These are phyloP conservation scores for Aspergillus heteromorphus DNA, from an alignment of 495 filamentous ascomycete genomes.

Conservation along the genomic window DNA sequence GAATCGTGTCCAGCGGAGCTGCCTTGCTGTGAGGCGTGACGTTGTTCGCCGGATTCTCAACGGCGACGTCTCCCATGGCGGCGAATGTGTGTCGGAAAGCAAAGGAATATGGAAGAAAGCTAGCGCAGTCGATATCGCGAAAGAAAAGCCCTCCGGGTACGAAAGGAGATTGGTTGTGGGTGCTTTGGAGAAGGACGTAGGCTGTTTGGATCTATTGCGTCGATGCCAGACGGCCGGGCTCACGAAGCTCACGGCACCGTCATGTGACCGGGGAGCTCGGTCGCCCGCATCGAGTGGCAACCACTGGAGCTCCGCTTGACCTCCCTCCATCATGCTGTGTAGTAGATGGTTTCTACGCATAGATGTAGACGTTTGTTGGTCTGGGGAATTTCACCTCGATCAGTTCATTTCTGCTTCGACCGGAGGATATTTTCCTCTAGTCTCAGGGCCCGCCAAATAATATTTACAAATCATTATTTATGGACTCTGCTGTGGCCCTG, in stretches of 20 bases:
- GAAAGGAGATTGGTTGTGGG: background rate
- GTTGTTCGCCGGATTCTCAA: conserved; percentile 71
- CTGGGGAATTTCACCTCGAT: too few species aligned
- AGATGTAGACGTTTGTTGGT: too few species aligned
- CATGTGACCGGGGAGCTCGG: conserved; percentile 17
- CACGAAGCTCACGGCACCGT: conserved; percentile 13
- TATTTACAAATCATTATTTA: too few species aligned
- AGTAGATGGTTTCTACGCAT: too few species aligned
- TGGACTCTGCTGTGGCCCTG: too few species aligned
- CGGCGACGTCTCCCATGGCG: conserved; percentile 73
- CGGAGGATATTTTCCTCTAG: too few species aligned
- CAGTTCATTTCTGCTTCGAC: too few species aligned
- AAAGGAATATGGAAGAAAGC: background rate
- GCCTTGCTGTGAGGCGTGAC: conserved; percentile 72
- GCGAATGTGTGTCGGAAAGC: conserved; percentile 2
- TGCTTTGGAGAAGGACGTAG: background rate
- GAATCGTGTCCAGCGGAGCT: conserved; percentile 70
- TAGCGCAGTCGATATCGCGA: background rate
- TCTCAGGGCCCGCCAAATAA: too few species aligned
- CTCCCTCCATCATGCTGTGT: too few species aligned
- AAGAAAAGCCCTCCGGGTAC: background rate
- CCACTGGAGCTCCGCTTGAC: background rate
- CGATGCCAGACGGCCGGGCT: conserved; percentile 6
- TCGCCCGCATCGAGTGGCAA: conserved; percentile 1
- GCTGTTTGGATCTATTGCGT: conserved; percentile 12